Evolutionary conservation across 345 rosid species (phyloP).

Genomic region (Aquilaria sinensis): DNA sequence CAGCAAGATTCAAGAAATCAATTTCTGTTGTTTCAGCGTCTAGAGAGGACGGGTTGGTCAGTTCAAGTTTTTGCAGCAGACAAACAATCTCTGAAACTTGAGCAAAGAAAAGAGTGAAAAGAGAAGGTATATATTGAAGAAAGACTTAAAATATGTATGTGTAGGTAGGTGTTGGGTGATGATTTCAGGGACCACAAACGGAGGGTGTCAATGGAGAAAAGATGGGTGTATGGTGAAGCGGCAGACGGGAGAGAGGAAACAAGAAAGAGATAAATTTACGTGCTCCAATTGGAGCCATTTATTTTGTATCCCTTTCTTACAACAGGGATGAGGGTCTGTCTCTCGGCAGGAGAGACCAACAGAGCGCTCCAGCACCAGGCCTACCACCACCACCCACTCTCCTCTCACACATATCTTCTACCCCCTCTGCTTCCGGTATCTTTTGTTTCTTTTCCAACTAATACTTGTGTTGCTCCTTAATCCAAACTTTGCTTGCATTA

Average conservation of each 20-base stretch:
- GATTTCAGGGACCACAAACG: conserved; percentile 37
- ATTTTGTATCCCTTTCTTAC: conserved; percentile 38
- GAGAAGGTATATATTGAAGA: no score
- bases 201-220: conserved; percentile 9
- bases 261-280: conserved; percentile 27
- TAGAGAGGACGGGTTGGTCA: no score
- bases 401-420: background rate
- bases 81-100: no score
- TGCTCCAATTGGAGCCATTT: conserved; percentile 54
- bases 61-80: no score
- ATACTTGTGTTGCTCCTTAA: no score
- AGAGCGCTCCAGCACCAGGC: conserved; percentile 21
- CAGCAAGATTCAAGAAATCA: no score
- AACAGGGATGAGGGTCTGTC: conserved; percentile 42
- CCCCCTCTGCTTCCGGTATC: conserved; percentile 20
- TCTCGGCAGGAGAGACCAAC: conserved; percentile 28
- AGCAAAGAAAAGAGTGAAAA: no score
- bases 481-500: no score
- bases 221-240: conserved; percentile 23
- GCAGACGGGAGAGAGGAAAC: conserved; percentile 57
- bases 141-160: conserved; percentile 2
- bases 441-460: conserved; percentile 15
- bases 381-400: conserved; percentile 19
- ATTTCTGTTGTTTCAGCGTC: no score
- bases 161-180: conserved; percentile 19